These are phyloP conservation scores for Kingdonia uniflora DNA, from an alignment of 164 flowering plant species.

Conservation along the genomic window DNA sequence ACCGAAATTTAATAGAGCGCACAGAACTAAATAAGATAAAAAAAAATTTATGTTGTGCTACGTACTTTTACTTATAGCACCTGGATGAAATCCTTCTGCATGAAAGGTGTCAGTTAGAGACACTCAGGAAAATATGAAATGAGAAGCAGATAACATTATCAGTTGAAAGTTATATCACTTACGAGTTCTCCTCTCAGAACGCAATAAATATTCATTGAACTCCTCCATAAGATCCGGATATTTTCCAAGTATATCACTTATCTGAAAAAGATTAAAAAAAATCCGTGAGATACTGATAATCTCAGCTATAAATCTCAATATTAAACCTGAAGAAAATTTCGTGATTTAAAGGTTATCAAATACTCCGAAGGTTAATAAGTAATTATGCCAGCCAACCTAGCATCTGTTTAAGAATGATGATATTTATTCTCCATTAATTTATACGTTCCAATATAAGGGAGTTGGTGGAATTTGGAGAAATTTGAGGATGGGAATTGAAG, in stretches of 20 bases:
- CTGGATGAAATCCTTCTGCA: constrained; percentile 75
- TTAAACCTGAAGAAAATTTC: no score
- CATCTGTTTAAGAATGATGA: no score
- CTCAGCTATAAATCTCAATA: constrained; percentile 3
- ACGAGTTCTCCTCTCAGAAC: constrained; percentile 69
- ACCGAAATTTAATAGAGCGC: no score
- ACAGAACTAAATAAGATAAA: not conserved
- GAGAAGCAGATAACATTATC: constrained; percentile 4
- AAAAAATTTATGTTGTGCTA: constrained; percentile 9
- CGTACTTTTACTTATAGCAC: constrained; percentile 66
- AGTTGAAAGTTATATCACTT: constrained; percentile 5
- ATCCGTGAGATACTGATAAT: not conserved
- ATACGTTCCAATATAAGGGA: no score
- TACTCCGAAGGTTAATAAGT: no score
- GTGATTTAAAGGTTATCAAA: no score
- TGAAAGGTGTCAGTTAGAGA: constrained; percentile 18
- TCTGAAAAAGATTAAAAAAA: constrained; percentile 22
- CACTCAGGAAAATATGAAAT: not conserved
- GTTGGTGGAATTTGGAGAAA: no score
- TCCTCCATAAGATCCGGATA: constrained; percentile 78
- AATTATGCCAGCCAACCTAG: no score
- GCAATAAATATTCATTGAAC: constrained; percentile 56
- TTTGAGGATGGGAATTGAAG: no score
- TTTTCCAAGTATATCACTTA: constrained; percentile 57
- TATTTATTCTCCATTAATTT: no score